Evolutionary conservation across 345 rosid species (phyloP), one percentile per base, ranked within the genome.

Genomic region (Rhodamnia rubescens): DNA sequence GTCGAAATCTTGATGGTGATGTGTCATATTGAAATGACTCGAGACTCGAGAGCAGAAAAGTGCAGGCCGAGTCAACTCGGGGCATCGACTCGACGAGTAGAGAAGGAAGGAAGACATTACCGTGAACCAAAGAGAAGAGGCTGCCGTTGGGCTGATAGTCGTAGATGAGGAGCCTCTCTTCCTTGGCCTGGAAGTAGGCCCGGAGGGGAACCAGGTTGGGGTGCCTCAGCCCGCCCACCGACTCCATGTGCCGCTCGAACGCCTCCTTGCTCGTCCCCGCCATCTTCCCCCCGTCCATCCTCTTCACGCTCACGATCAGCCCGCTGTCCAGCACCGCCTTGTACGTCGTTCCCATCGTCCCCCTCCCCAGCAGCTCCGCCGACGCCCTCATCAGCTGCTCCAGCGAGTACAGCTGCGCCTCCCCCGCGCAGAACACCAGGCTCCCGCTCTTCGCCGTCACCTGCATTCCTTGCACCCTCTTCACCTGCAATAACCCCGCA

Each of bases 131-230:
- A 20, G 98, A 94, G 84, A 85, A 90, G 84, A 97, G 96, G 69
- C 98, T 97, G 90, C 99, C 99, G 87, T 97, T 95, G 88, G 99
- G 97, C 85, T 95, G 92, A 85, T 93, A 95, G 86, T 97, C 98
- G 69, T 97, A 95, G 82, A 95, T 87, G 57, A 97, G 93, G 0
- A 97, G 94, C 89, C 98, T 90, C 85, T 97, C 98, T 85, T 95
- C 95, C 81, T 88, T 91, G 15, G 98, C 98, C 85, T 97, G 99
- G 29, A 95, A 94, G 89, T 92, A 94, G 26, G 98, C 95, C 54
- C 98, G 90, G 47, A 97, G 92, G 7, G 99, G 98, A 52, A 97
- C 99, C 88, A 97, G 86, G 89, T 95, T 97, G 1, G 99, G 99
- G 87, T 97, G 99, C 83, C 95, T 90, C 40, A 97, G 93, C 18